A percentile compares a stretch with the other conserved stretches of the same genome.
Evolutionary conservation across 2,329 filamentous ascomycete genomes (phyloP).

Genomic region (Paraphaeosphaeria sporulosa): DNA sequence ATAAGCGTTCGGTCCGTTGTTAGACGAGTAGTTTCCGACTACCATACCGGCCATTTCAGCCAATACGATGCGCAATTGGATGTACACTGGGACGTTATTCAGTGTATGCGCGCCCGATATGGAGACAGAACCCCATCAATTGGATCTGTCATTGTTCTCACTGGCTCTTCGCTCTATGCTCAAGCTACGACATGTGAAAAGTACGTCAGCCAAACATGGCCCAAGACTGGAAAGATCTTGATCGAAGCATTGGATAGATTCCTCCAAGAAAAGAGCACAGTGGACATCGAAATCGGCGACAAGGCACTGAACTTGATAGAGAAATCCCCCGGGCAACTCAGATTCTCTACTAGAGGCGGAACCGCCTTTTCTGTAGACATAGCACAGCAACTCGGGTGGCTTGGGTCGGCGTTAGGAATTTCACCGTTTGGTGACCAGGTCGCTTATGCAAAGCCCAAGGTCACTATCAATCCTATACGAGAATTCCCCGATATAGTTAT

Average conservation of each 20-base stretch:
- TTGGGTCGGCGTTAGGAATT: conserved; percentile 19
- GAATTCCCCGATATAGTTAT: too few relatives aligned
- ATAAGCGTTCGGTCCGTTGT: not conserved
- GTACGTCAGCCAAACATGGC: conserved; percentile 22
- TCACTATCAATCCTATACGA: too few relatives aligned
- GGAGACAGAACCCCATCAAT: conserved; percentile 13
- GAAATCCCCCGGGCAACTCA: not conserved
- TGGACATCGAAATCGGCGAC: too few relatives aligned
- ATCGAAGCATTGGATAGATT: conserved; percentile 8
- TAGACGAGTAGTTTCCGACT: not conserved
- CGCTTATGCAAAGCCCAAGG: conserved; percentile 15
- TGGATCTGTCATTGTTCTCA: conserved; percentile 18
- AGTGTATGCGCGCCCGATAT: conserved; percentile 20
- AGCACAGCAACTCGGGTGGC: conserved; percentile 23
- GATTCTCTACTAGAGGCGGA: not conserved
- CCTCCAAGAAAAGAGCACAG: too few relatives aligned
- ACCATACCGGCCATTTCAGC: not conserved
- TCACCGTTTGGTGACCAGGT: conserved; percentile 19
- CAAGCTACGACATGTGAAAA: conserved; percentile 26
- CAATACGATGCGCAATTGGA: conserved; percentile 14
- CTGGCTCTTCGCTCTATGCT: conserved; percentile 22
- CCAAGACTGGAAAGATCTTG: conserved; percentile 16
- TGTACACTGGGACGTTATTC: conserved; percentile 11
- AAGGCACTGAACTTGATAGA: not conserved
- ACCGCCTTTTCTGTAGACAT: conserved; percentile 12